Evolutionary conservation across 352 stramenopile species (phyloP).

Genomic region (Peronospora destructor): DNA sequence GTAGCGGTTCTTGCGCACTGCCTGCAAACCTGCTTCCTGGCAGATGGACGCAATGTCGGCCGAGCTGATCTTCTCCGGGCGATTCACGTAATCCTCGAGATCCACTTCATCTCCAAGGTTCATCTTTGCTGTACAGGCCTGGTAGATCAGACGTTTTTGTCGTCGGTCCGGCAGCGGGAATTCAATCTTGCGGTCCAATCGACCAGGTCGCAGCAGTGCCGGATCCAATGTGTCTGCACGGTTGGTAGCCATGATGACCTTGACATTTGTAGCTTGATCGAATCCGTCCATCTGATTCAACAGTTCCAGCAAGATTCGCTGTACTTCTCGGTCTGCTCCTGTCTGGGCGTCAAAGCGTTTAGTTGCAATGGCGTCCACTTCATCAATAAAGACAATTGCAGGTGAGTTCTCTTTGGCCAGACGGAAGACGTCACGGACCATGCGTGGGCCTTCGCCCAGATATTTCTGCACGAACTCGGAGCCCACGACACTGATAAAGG

Average conservation of each 20-base stretch:
- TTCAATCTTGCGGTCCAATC: constrained; percentile 99
- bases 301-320: constrained; percentile 99
- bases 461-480: constrained; percentile 99
- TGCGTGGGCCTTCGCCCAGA: constrained; percentile 96
- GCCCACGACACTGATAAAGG: constrained; percentile 96
- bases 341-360: constrained; percentile 99
- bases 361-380: constrained; percentile 99
- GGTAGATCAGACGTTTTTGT: constrained; percentile 99
- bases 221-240: constrained; percentile 98
- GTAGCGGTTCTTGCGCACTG: constrained; percentile 99
- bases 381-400: constrained; percentile 99
- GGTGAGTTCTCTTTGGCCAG: constrained; percentile 98
- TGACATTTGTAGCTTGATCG: constrained; percentile 99
- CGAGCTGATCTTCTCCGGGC: constrained; percentile 98
- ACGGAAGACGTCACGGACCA: constrained; percentile 99
- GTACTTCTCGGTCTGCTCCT: constrained; percentile 92
- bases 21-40: constrained; percentile 97
- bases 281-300: constrained; percentile 99
- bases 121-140: constrained; percentile 99
- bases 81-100: constrained; percentile 99
- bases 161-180: constrained; percentile 98
- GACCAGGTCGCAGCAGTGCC: constrained; percentile 94
- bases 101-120: constrained; percentile 99
- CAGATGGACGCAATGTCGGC: constrained; percentile 98
- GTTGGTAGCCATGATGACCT: constrained; percentile 99